These are phyloP conservation scores for Penicillium bialowiezense DNA, from an alignment of 495 filamentous ascomycete genomes.

Conservation along the genomic window DNA sequence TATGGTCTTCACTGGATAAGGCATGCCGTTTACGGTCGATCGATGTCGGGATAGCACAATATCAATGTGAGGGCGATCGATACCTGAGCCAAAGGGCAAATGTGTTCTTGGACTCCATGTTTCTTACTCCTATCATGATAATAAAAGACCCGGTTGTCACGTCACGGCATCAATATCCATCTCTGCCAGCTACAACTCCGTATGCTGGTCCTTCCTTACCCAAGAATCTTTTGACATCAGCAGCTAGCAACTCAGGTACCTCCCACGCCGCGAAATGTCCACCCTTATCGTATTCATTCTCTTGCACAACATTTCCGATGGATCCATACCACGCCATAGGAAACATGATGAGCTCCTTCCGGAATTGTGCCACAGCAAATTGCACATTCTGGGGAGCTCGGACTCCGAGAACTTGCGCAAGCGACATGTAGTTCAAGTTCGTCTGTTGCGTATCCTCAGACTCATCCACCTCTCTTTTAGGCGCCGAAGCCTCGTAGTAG, in stretches of 20 bases:
- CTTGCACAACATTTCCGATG: constrained; percentile 41
- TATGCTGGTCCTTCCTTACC: constrained; percentile 41
- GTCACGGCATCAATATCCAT: constrained; percentile 43
- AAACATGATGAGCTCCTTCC: constrained; percentile 40
- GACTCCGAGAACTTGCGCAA: constrained; percentile 11
- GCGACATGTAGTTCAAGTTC: constrained; percentile 13
- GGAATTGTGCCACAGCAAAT: constrained; percentile 43
- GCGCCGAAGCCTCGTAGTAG: constrained; percentile 45
- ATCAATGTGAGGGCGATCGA: constrained; percentile 15
- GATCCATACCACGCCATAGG: constrained; percentile 39
- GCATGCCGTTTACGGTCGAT: constrained; percentile 22
- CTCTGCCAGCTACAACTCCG: constrained; percentile 32
- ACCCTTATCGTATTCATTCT: constrained; percentile 40
- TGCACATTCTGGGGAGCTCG: constrained; percentile 27
- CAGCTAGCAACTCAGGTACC: constrained; percentile 39
- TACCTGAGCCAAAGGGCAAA: constrained; percentile 8
- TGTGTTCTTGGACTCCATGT: constrained; percentile 15
- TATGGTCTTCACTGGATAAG: constrained; percentile 31
- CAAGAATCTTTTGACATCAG: constrained; percentile 42
- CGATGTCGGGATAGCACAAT: constrained; percentile 14
- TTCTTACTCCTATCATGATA: constrained; percentile 29
- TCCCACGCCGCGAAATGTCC: constrained; percentile 56
- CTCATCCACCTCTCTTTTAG: constrained; percentile 15
- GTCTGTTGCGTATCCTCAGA: not conserved
- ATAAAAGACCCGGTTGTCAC: constrained; percentile 27